Conservation (phyloP, 2,329 filamentous ascomycete species). For the Diaporthe eres region DNA sequence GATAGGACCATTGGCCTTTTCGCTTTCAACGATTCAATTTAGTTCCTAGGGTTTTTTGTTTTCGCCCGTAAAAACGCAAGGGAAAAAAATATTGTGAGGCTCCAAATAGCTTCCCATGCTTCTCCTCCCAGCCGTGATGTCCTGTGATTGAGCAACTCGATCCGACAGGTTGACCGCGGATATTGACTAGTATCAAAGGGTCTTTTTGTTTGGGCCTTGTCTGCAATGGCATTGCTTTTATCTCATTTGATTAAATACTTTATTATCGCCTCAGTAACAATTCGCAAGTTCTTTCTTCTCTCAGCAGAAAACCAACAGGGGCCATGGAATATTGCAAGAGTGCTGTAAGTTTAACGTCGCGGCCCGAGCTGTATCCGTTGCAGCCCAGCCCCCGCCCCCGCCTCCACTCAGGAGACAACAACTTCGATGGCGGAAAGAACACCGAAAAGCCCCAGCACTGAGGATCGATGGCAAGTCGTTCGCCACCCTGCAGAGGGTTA, state of each 20-base stretch:
- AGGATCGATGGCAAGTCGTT: not conserved
- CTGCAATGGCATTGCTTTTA: not conserved
- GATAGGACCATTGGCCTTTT: not conserved
- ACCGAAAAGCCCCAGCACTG: not conserved
- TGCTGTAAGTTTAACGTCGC: no score
- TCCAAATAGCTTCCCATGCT: not conserved
- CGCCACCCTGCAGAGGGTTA: not conserved
- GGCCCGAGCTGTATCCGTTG: not conserved
- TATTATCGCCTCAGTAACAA: no score
- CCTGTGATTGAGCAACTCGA: not conserved
- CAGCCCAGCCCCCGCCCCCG: not conserved
- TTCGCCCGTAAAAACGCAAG: no score
- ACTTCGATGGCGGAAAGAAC: no score
- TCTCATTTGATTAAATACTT: no score
- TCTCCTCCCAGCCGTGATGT: not conserved
- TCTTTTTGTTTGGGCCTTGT: not conserved
- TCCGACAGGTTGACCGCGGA: not conserved
- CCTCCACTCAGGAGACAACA: not conserved
- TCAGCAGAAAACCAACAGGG: not conserved
- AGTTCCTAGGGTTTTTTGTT: fast-evolving
- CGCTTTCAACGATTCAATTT: no score
- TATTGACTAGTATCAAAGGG: not conserved
- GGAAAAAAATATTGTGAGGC: no score
- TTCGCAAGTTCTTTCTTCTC: no score
- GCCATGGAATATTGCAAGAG: not conserved